Percentiles rank a stretch among this genome's conserved stretches.
Conservation (phyloP, 2,329 filamentous ascomycete genomes). For the Rasamsonia emersonii region DNA sequence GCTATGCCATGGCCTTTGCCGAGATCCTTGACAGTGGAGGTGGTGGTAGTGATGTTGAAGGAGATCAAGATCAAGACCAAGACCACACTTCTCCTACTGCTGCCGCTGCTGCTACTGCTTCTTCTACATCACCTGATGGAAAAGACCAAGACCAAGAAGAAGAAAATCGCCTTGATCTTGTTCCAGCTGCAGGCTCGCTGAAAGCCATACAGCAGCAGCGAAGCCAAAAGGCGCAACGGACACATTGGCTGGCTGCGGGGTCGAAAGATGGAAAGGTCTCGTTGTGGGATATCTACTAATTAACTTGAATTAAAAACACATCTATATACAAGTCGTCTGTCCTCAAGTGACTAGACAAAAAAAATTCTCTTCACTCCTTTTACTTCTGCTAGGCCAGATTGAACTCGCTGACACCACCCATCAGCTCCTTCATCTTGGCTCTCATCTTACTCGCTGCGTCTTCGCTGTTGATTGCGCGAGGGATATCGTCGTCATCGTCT, state of each 20-base stretch:
- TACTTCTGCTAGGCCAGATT: slow-evolving; percentile 42
- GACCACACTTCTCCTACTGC: not conserved
- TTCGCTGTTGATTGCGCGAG: slow-evolving; percentile 27
- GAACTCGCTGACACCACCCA: slow-evolving; percentile 48
- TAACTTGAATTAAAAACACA: no score
- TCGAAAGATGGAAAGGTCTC: slow-evolving; percentile 94
- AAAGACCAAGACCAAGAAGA: no score
- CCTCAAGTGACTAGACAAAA: slow-evolving; percentile 3
- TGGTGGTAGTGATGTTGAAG: no score
- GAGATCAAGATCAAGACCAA: no score
- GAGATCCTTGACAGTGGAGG: slow-evolving; percentile 27
- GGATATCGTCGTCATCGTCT: slow-evolving; percentile 18
- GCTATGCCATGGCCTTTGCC: slow-evolving; percentile 71
- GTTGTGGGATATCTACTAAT: slow-evolving; percentile 84
- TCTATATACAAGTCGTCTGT: slow-evolving; percentile 9
- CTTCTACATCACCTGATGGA: slow-evolving; percentile 1
- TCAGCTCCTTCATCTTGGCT: slow-evolving; percentile 43
- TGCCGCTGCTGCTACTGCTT: not conserved
- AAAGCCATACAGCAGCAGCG: slow-evolving; percentile 56
- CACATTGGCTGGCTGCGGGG: slow-evolving; percentile 84
- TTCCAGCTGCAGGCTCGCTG: slow-evolving; percentile 11
- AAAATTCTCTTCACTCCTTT: slow-evolving; percentile 14
- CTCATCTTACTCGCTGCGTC: slow-evolving; percentile 47
- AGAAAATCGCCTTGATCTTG: not conserved
- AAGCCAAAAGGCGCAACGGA: slow-evolving; percentile 54